Evolutionary conservation across 345 rosid species (phyloP), one percentile per base, ranked within the genome.

Genomic region (Sapria himalayana): DNA sequence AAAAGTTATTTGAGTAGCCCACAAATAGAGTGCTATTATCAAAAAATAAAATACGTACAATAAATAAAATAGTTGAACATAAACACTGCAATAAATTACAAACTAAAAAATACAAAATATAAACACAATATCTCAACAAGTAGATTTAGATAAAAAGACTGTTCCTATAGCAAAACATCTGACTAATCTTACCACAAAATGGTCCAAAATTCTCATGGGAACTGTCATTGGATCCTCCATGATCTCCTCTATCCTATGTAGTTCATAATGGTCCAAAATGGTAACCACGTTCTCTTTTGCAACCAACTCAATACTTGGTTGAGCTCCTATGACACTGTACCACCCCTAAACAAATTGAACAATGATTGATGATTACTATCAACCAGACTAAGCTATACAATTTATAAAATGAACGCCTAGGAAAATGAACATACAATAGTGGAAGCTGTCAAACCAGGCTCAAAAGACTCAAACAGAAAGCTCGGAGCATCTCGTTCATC

Each of bases 401-500:
- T n/a, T n/a, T n/a, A n/a, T n/a, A n/a, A n/a, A n/a, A n/a, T n/a
- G n/a, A n/a, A n/a, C n/a, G n/a, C n/a, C n/a, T n/a, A 36, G 22
- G 13, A 7, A n/a, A 34, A 43, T 19, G 33, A 33, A 13, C 78
- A 54, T 52, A 86, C 93, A 17, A 69, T 50, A 34, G 59, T 81
- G 32, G 92, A 76, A 53, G 58, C 70, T 55, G 57, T 59, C 3
- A 56, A 40, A 56, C 94, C 89, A 51, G 85, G 89, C 63, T 86
- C 82, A 15, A 78, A 94, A 0, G 94, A 75, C 57, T 86, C 97
- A 3, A 74, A 78, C 60, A 86, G 54, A 66, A 86, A 86, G 60
- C 94, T 86, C 0, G 97, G 94, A 56, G 97, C 89, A 47, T 86
- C 94, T 51, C 93, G 62, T 23, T 86, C 97, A 39, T 86, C 97